Conservation (phyloP, 2,329 filamentous ascomycete species). For the Fusarium nanum region DNA sequence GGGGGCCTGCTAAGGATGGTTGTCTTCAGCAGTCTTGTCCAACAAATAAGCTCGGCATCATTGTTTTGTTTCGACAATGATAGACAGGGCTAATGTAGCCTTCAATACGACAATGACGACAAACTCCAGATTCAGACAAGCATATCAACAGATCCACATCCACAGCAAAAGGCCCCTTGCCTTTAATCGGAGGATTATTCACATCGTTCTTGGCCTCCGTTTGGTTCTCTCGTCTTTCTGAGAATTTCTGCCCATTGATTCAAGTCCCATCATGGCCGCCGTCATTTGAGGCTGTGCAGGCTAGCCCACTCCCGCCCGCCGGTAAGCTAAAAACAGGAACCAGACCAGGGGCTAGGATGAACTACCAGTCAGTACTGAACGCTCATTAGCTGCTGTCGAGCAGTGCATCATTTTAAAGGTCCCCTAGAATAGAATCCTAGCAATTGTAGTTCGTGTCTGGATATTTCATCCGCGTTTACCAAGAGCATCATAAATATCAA, state of each 20-base stretch:
- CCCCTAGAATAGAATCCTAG: constrained; percentile 27
- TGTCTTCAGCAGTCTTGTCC: neutral
- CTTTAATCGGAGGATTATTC: constrained; percentile 22
- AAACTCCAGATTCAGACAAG: constrained; percentile 24
- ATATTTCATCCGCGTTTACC: constrained; percentile 11
- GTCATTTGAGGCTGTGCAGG: constrained; percentile 38
- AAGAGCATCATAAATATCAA: neutral
- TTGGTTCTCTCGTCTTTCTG: neutral
- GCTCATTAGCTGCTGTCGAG: constrained; percentile 21
- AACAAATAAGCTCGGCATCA: constrained; percentile 13
- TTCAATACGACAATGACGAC: constrained; percentile 20
- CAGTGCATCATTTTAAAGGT: constrained; percentile 17
- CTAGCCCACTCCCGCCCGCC: constrained; percentile 30
- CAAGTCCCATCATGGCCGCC: constrained; percentile 21
- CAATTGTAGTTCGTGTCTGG: constrained; percentile 18
- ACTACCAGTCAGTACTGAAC: constrained; percentile 23
- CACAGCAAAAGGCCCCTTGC: constrained; percentile 11
- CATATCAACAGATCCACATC: constrained; percentile 29
- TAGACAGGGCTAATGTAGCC: constrained; percentile 4
- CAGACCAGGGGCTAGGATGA: constrained; percentile 26
- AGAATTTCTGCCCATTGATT: constrained; percentile 10
- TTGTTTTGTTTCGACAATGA: constrained; percentile 24
- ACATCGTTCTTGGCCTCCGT: neutral
- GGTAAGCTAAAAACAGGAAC: constrained; percentile 42
- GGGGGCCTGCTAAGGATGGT: neutral